phyloP scores from a whole-genome alignment of 331 rosid species.

The Malus hybrid region DNA sequence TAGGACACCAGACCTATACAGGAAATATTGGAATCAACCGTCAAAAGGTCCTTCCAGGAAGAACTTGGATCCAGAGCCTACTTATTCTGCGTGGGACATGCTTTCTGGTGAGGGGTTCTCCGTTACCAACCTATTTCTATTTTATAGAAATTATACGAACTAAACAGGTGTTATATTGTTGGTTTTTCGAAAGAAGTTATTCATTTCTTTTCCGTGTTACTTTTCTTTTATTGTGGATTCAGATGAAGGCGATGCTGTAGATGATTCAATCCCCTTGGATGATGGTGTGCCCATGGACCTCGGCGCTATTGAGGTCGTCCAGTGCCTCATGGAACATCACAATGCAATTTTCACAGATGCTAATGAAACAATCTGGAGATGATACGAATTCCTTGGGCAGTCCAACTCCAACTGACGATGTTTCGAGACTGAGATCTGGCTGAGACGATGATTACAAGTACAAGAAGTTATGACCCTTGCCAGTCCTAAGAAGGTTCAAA shows the following conservation, averaged over 20 bases:
- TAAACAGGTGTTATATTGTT: background rate
- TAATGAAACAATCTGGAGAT: slow-evolving; percentile 91
- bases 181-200: background rate
- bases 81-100: slow-evolving; percentile 64
- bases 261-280: slow-evolving; percentile 83
- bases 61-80: slow-evolving; percentile 38
- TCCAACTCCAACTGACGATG: background rate
- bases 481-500: background rate
- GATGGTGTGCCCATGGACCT: slow-evolving; percentile 75
- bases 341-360: slow-evolving; percentile 92
- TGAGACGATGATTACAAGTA: background rate
- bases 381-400: slow-evolving; percentile 12
- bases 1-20: slow-evolving; percentile 52
- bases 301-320: slow-evolving; percentile 85
- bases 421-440: background rate
- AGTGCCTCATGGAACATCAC: slow-evolving; percentile 90
- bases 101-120: slow-evolving; percentile 60
- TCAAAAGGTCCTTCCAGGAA: slow-evolving; percentile 50
- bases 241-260: slow-evolving; percentile 62
- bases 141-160: background rate
- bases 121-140: background rate
- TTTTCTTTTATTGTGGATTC: slow-evolving; percentile 14
- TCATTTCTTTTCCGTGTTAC: no score
- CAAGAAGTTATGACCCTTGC: background rate
- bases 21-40: slow-evolving; percentile 59